Conservation (phyloP, 345 rosid species). For the Salix udensis region DNA sequence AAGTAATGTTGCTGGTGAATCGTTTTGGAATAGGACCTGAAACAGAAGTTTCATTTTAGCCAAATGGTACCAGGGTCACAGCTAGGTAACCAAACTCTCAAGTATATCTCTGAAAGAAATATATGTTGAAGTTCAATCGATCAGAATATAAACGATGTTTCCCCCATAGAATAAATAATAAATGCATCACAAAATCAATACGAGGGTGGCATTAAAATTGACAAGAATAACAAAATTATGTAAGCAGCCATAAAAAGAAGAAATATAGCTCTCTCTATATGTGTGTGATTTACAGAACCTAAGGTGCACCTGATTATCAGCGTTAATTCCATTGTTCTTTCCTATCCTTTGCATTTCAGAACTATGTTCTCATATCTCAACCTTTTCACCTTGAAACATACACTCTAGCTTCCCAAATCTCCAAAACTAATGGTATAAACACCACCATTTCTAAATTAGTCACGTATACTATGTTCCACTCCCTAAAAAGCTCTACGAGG, state of each 20-base stretch:
- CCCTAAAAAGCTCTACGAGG: neutral
- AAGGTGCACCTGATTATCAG: neutral
- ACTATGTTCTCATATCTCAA: neutral
- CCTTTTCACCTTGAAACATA: neutral
- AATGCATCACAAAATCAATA: neutral
- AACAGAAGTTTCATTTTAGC: constrained; percentile 13
- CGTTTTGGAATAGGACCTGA: constrained; percentile 97
- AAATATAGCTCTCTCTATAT: neutral
- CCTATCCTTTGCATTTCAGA: neutral
- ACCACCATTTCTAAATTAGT: neutral
- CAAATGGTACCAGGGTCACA: constrained; percentile 1
- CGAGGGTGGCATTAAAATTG: neutral
- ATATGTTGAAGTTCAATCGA: neutral
- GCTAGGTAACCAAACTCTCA: neutral
- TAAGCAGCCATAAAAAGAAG: neutral
- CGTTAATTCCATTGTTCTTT: neutral
- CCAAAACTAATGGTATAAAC: neutral
- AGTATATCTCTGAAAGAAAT: neutral
- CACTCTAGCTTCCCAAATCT: neutral
- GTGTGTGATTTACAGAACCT: neutral
- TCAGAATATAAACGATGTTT: neutral
- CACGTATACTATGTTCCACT: neutral
- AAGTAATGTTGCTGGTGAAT: constrained; percentile 90
- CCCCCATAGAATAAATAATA: neutral
- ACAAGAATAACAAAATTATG: neutral